phyloP scores from a whole-genome alignment of 2,329 filamentous ascomycete species.

The Myriosclerotinia duriaeana region DNA sequence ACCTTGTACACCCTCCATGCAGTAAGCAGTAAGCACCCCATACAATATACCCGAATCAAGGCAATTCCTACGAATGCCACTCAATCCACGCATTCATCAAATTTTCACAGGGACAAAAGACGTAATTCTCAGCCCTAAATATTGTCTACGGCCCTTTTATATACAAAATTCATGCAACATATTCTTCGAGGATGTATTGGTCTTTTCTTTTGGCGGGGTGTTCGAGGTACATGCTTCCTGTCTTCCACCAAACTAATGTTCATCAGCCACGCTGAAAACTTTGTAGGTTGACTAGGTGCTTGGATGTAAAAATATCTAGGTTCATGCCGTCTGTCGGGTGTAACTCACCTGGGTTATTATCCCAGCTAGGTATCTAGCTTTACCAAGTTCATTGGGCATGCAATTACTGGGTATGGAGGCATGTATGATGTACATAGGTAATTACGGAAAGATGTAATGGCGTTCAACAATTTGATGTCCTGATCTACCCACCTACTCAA shows the following conservation, averaged over 20 bases:
- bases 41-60: background rate
- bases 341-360: background rate
- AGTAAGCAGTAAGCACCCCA: background rate
- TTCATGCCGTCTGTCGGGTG: background rate
- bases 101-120: background rate
- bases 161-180: background rate
- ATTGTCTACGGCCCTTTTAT: background rate
- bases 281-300: background rate
- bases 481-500: background rate
- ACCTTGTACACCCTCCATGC: background rate
- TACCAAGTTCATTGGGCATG: background rate
- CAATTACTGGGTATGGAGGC: too few relatives aligned
- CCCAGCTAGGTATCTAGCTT: too few relatives aligned
- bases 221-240: background rate
- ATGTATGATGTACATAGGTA: too few relatives aligned
- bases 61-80: background rate
- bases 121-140: constrained; percentile 6
- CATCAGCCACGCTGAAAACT: too few relatives aligned
- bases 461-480: background rate
- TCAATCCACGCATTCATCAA: background rate
- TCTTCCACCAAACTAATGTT: background rate
- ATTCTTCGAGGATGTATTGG: background rate
- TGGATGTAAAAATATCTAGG: background rate
- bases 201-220: background rate
- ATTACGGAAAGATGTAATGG: background rate